Evolutionary conservation across 441 rosid species (phyloP).

Genomic region (Theobroma grandiflorum): DNA sequence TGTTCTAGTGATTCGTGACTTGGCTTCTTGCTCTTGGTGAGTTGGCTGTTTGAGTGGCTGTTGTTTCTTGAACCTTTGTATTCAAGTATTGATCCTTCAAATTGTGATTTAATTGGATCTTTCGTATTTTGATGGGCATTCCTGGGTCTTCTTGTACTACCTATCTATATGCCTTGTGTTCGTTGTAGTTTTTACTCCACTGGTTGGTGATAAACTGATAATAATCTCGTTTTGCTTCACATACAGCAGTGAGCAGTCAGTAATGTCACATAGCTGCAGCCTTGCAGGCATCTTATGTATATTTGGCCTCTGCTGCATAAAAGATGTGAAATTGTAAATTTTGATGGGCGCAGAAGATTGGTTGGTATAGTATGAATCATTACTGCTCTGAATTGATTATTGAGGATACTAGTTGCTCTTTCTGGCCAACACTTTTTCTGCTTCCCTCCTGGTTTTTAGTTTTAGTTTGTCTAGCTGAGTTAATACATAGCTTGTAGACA

Average conservation of each 20-base stretch:
- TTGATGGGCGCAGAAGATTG: not conserved
- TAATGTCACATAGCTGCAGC: not conserved
- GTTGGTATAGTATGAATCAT: not conserved
- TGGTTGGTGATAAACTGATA: not conserved
- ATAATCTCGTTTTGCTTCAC: slow-evolving; percentile 17
- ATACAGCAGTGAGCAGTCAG: not conserved
- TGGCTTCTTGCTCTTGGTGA: slow-evolving; percentile 28
- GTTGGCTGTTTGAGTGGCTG: slow-evolving; percentile 10
- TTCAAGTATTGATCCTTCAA: not conserved
- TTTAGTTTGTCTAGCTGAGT: not conserved
- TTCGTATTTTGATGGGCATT: not conserved
- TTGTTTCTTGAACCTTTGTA: not conserved
- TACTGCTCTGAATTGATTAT: not conserved
- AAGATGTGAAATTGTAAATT: not conserved
- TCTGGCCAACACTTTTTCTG: not conserved
- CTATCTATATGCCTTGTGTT: not conserved
- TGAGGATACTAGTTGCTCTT: not conserved
- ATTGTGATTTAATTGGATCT: slow-evolving; percentile 11
- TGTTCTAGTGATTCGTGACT: slow-evolving; percentile 44
- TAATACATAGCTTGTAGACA: not conserved
- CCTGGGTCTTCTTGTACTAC: not conserved
- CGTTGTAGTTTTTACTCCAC: not conserved
- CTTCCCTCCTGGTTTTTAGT: not conserved
- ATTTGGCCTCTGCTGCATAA: not conserved
- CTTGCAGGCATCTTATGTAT: not conserved